These are phyloP conservation scores for Fagus crenata DNA, from an alignment of 306 rosid genomes.

Conservation along the genomic window DNA sequence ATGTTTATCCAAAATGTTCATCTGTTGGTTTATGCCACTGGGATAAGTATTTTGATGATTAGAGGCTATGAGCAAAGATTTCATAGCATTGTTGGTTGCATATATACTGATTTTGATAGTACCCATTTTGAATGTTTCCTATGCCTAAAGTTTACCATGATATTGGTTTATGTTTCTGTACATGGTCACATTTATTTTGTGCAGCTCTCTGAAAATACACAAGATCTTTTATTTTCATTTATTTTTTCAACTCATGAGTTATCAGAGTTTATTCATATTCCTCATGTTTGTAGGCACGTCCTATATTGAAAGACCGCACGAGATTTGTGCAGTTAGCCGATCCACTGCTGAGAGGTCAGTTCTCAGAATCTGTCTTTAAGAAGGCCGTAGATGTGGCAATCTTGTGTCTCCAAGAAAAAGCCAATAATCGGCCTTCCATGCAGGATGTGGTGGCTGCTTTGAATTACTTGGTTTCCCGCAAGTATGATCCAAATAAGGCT, in stretches of 20 bases:
- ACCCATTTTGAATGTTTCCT: too few species aligned
- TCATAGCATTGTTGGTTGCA: too few species aligned
- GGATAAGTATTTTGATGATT: too few species aligned
- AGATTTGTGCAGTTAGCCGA: constrained; percentile 30
- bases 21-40: not conserved
- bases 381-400: constrained; percentile 39
- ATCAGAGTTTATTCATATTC: constrained; percentile 12
- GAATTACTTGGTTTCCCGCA: constrained; percentile 36
- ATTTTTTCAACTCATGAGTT: constrained; percentile 2
- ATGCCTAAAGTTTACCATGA: too few species aligned
- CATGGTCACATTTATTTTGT: not conserved
- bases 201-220: not conserved
- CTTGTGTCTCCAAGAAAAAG: constrained; percentile 51
- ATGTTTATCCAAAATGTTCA: not conserved
- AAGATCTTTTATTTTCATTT: not conserved
- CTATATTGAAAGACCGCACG: constrained; percentile 35
- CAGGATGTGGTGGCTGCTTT: constrained; percentile 39
- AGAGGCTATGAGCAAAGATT: too few species aligned
- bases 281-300: constrained; percentile 38
- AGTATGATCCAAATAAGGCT: constrained; percentile 13
- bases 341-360: constrained; percentile 33
- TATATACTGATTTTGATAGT: too few species aligned
- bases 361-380: constrained; percentile 25
- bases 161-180: too few species aligned
- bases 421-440: constrained; percentile 39